phyloP scores from a whole-genome alignment of 805 yeast genomes.

The Wickerhamomyces xylosicus region DNA sequence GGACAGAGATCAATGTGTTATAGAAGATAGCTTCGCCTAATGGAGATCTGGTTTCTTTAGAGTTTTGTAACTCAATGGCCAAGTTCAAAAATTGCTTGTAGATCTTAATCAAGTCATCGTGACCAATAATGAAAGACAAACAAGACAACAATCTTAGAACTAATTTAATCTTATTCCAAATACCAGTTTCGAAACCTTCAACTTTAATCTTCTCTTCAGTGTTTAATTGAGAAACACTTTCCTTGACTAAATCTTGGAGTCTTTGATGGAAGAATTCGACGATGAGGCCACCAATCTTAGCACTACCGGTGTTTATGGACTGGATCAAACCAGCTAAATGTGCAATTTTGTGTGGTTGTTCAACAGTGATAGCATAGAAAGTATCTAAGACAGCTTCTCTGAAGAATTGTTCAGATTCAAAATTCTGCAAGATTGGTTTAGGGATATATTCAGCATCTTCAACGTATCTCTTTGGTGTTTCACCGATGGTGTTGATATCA shows the following conservation, averaged over 20 bases:
- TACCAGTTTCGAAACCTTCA: conserved; percentile 35
- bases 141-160: conserved; percentile 60
- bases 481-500: conserved; percentile 51
- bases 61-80: conserved; percentile 44
- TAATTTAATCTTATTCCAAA: conserved; percentile 64
- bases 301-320: conserved; percentile 53
- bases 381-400: conserved; percentile 52
- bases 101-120: conserved; percentile 36
- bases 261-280: conserved; percentile 60
- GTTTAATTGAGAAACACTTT: conserved; percentile 8
- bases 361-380: conserved; percentile 58
- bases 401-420: conserved; percentile 50
- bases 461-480: conserved; percentile 35
- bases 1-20: conserved; percentile 50
- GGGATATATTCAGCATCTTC: conserved; percentile 59
- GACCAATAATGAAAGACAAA: conserved; percentile 49
- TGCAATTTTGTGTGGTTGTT: conserved; percentile 86
- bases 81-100: conserved; percentile 42
- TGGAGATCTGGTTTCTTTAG: conserved; percentile 33
- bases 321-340: conserved; percentile 60
- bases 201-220: conserved; percentile 14
- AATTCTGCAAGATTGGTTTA: conserved; percentile 54
- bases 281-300: conserved; percentile 56
- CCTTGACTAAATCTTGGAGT: conserved; percentile 44
- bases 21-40: conserved; percentile 62